Evolutionary conservation across 2,329 filamentous ascomycete genomes (phyloP).

Genomic region (Neurospora crassa): DNA sequence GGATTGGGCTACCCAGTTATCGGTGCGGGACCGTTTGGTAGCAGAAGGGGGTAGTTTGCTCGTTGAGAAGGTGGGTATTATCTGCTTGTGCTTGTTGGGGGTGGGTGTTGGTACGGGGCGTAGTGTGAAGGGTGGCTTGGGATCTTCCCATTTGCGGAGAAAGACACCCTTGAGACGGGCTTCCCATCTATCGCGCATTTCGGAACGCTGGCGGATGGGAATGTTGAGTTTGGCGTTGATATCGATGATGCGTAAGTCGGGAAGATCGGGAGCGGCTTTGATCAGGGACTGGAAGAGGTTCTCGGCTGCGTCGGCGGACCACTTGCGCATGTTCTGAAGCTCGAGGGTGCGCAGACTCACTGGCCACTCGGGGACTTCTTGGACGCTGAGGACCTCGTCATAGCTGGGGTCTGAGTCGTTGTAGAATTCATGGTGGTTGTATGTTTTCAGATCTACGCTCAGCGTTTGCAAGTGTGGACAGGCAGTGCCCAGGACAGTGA

Average conservation of each 20-base stretch:
- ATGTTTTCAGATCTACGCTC: slow-evolving; percentile 71
- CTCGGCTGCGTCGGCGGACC: slow-evolving; percentile 59
- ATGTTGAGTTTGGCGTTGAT: slow-evolving; percentile 72
- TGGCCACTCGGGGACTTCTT: slow-evolving; percentile 72
- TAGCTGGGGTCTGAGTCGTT: slow-evolving; percentile 70
- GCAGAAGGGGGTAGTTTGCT: not conserved
- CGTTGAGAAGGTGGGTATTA: not conserved
- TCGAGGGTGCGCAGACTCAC: slow-evolving; percentile 59
- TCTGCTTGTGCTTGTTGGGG: not conserved
- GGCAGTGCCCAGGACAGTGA: slow-evolving; percentile 51
- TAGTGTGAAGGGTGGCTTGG: slow-evolving; percentile 15
- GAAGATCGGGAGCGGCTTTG: slow-evolving; percentile 56
- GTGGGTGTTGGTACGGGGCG: not conserved
- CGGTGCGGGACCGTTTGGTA: not conserved
- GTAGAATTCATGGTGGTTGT: slow-evolving; percentile 56
- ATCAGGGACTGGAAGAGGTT: slow-evolving; percentile 73
- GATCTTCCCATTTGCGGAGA: slow-evolving; percentile 30
- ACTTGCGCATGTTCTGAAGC: slow-evolving; percentile 68
- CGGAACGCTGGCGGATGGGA: slow-evolving; percentile 72
- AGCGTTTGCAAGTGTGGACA: slow-evolving; percentile 66
- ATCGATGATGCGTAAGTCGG: slow-evolving; percentile 56
- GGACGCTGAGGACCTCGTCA: slow-evolving; percentile 51
- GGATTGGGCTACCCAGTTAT: not conserved
- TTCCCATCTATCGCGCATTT: slow-evolving; percentile 71
- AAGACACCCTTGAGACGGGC: slow-evolving; percentile 60